phyloP scores from a whole-genome alignment of 208 protist genomes.

The Tritrichomonas foetus region DNA sequence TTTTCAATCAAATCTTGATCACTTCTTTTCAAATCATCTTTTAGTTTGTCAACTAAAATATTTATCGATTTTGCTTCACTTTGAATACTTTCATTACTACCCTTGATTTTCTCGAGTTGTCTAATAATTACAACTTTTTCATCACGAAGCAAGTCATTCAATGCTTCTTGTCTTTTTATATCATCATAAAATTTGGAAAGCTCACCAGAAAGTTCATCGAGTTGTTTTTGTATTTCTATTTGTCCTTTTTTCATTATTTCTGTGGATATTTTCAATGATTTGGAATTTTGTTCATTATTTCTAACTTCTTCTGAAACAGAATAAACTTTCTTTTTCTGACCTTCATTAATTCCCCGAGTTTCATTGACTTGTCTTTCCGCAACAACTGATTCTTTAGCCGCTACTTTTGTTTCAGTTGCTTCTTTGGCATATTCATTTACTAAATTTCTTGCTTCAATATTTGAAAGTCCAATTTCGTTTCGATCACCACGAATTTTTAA shows the following conservation, averaged over 20 bases:
- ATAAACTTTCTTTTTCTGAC: not conserved
- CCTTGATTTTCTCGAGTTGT: not conserved
- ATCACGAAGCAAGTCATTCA: not conserved
- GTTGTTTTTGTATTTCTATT: not conserved
- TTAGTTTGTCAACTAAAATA: not conserved
- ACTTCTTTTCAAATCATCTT: not conserved
- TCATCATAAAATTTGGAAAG: not conserved
- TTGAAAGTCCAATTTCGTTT: not conserved
- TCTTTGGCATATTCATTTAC: not conserved
- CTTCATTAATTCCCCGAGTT: not conserved
- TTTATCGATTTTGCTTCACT: not conserved
- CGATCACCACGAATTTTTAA: not conserved
- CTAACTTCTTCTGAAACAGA: not conserved
- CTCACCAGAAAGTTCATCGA: not conserved
- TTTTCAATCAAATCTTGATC: not conserved
- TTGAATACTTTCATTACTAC: not conserved
- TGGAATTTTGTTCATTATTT: not conserved
- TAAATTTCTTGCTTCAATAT: not conserved
- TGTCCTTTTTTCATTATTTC: no score
- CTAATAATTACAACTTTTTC: not conserved
- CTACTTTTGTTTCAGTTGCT: not conserved
- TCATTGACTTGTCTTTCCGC: not conserved
- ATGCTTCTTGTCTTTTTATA: not conserved
- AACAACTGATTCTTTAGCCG: not conserved
- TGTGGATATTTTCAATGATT: not conserved